Conservation (phyloP, 371 early-diverging fungal genomes). For the Rhizopus sp. region DNA sequence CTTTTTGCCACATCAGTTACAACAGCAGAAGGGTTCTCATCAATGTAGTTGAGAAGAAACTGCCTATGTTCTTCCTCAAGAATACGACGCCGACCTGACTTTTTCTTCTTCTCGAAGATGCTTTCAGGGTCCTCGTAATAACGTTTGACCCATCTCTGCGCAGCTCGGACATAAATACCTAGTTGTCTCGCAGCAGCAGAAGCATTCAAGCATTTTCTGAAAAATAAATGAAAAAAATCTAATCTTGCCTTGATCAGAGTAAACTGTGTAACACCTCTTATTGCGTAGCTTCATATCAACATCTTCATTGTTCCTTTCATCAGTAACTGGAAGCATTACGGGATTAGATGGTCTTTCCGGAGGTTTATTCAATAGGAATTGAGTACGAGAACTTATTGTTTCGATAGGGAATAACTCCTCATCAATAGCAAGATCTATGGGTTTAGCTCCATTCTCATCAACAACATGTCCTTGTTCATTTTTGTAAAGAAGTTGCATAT, state of each 20-base stretch:
- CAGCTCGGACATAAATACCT: constrained; percentile 20
- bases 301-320: too few species aligned
- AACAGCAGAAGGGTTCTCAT: constrained; percentile 20
- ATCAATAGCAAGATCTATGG: constrained; percentile 13
- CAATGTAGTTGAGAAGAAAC: constrained; percentile 14
- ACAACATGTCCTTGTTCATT: too few species aligned
- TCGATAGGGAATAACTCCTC: constrained; percentile 18
- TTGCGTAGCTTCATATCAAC: too few species aligned
- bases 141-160: constrained; percentile 18
- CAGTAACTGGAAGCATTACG: too few species aligned
- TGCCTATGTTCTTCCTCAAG: background rate
- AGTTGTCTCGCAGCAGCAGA: too few species aligned
- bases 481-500: too few species aligned
- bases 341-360: too few species aligned
- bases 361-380: too few species aligned
- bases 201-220: too few species aligned
- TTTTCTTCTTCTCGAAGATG: constrained; percentile 19
- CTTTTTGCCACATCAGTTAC: constrained; percentile 17
- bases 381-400: too few species aligned
- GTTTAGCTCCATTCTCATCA: too few species aligned
- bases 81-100: too few species aligned
- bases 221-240: constrained; percentile 27
- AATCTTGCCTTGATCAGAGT: constrained; percentile 21
- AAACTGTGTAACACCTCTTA: constrained; percentile 19
- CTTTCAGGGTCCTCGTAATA: constrained; percentile 20